A percentile compares a stretch with the other conserved stretches of the same genome.
Evolutionary conservation across 495 filamentous ascomycete genomes (phyloP).

Genomic region (Lichina pygmaea): DNA sequence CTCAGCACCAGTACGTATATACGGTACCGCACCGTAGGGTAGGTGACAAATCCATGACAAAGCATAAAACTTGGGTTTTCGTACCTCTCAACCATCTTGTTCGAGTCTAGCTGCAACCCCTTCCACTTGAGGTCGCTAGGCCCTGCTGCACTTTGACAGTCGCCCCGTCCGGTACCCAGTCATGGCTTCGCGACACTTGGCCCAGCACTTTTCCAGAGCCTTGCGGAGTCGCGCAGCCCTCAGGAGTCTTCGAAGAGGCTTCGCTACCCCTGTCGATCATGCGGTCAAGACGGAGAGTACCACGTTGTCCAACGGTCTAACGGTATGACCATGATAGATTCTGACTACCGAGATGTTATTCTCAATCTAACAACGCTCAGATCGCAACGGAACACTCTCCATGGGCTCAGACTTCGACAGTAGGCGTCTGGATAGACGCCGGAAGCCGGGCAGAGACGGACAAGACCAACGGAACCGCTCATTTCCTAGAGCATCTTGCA

Average conservation of each 20-base stretch:
- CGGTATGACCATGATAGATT: slow-evolving; percentile 28
- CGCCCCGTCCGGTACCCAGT: no score
- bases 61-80: no score
- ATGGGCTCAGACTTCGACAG: slow-evolving; percentile 94
- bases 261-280: slow-evolving; percentile 56
- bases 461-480: slow-evolving; percentile 93
- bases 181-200: slow-evolving; percentile 88
- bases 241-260: slow-evolving; percentile 48
- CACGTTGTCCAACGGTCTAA: slow-evolving; percentile 88
- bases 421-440: slow-evolving; percentile 98
- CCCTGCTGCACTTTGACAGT: no score
- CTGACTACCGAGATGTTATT: slow-evolving; percentile 8
- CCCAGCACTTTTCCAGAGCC: slow-evolving; percentile 64
- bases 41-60: no score
- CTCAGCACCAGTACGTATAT: no score
- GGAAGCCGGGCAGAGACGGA: slow-evolving; percentile 94
- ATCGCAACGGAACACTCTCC: slow-evolving; percentile 95
- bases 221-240: slow-evolving; percentile 58
- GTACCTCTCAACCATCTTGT: no score
- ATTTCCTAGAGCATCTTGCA: slow-evolving; percentile 97
- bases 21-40: no score
- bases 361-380: slow-evolving; percentile 21
- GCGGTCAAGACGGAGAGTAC: slow-evolving; percentile 72
- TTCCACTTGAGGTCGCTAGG: no score
- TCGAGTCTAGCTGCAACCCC: no score